Evolutionary conservation across 1,284 basidiomycete genomes (phyloP), one percentile per base, ranked within the genome.

Genomic region (Amylostereum areolatum): DNA sequence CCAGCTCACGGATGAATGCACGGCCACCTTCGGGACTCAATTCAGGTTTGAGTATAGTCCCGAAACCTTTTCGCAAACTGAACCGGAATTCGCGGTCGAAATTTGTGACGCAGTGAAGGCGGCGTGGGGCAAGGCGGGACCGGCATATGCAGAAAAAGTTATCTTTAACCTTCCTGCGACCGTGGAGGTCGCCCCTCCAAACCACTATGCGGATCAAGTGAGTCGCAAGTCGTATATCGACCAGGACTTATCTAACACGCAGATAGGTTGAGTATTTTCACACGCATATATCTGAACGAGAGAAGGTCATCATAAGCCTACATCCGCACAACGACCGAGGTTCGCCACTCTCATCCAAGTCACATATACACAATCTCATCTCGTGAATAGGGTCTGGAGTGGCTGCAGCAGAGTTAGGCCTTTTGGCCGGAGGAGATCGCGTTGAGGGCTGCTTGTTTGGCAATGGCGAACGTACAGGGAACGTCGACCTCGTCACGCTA

Each of bases 21-120:
- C 92, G 5, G 77, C 77, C 18, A 90, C 88, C 66, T 76, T 91
- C 61, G 89, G 90, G n/a, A 99, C 95, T 3, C 72, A 78, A 51
- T 99, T 98, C 81, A 85, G 86, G 60, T 99, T 90, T 71, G 95
- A 99, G 71, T 99, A 99, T 72, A 98, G 95, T 60, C 97, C 97
- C 30, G 97, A 99, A 71, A 97, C 94, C 1, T 99, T 99, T 71
- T 89, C 95, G 2, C 97, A 99, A 70, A 99, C 97, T 29, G 97
- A 99, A 70, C 86, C 93, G 12, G 92, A 92, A 37, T 99, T 97
- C 66, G 92, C 93, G 11, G 72, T 98, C 45, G 84, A 94, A 62
- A 80, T 99, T 6, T 99, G 97, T 64, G 89, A 98, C 61, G 92
- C 87, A 6, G 97, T 99, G 44, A 94, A 95, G 70, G 72, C 76